These are phyloP conservation scores for Podospora pseudoanserina DNA, from an alignment of 495 filamentous ascomycete genomes.

Conservation along the genomic window DNA sequence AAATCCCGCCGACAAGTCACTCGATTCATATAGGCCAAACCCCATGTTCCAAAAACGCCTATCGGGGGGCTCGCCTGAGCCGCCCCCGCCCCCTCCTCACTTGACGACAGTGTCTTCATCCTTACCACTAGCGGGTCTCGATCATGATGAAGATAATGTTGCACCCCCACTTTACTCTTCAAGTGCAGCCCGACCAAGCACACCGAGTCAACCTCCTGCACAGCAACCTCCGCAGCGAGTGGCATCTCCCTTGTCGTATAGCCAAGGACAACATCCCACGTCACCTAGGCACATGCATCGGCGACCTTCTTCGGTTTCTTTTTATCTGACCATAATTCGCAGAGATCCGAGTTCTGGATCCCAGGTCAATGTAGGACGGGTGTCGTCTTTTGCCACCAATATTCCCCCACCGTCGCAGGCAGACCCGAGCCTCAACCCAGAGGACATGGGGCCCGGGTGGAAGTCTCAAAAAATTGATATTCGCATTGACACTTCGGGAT, in stretches of 20 bases:
- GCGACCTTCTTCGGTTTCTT: slow-evolving; percentile 29
- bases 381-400: slow-evolving; percentile 51
- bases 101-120: slow-evolving; percentile 3
- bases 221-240: background rate
- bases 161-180: background rate
- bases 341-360: slow-evolving; percentile 73
- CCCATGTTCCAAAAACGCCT: slow-evolving; percentile 23
- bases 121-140: background rate
- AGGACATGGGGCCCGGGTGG: slow-evolving; percentile 49
- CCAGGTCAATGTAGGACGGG: slow-evolving; percentile 87
- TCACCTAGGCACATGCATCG: slow-evolving; percentile 12
- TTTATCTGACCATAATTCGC: slow-evolving; percentile 80
- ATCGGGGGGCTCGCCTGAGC: background rate
- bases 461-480: slow-evolving; percentile 40
- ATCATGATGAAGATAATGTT: background rate
- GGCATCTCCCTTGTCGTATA: slow-evolving; percentile 1
- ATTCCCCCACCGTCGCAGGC: slow-evolving; percentile 31
- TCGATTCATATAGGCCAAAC: slow-evolving; percentile 23
- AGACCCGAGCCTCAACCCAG: slow-evolving; percentile 27
- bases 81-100: background rate
- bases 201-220: slow-evolving; percentile 10
- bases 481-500: slow-evolving; percentile 45
- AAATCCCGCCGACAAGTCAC: background rate
- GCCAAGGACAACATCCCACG: background rate
- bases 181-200: slow-evolving; percentile 10